These are phyloP conservation scores for Ophiostoma pallidulum DNA, from an alignment of 2,329 filamentous ascomycete genomes.

Conservation along the genomic window DNA sequence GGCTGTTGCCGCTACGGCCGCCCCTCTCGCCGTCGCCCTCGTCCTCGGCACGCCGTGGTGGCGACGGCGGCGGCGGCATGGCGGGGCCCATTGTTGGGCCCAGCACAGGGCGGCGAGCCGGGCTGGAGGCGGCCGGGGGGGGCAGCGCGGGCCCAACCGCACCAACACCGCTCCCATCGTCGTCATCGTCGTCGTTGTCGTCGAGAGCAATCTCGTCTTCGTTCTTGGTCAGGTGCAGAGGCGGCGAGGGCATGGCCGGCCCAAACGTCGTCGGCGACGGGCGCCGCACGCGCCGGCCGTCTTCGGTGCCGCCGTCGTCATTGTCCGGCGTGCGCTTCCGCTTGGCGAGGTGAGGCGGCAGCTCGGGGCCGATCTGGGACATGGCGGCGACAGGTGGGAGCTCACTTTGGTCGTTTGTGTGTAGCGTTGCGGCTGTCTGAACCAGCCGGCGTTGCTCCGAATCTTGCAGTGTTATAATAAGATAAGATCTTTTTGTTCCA, in stretches of 20 bases:
- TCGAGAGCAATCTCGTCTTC: slow-evolving; percentile 33
- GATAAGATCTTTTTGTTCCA: no score
- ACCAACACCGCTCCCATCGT: not conserved
- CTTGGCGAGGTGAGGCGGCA: slow-evolving; percentile 59
- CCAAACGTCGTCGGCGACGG: slow-evolving; percentile 24
- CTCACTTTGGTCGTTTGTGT: no score
- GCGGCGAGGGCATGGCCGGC: slow-evolving; percentile 24
- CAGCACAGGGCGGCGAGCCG: not conserved
- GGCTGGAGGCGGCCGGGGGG: not conserved
- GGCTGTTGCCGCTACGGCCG: slow-evolving; percentile 4
- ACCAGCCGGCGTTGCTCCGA: no score
- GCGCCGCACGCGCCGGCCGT: slow-evolving; percentile 6
- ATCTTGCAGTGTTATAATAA: no score
- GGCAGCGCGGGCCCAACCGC: not conserved
- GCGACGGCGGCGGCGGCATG: slow-evolving; percentile 14
- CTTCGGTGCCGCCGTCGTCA: slow-evolving; percentile 29
- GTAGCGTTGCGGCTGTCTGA: no score
- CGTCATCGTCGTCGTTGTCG: slow-evolving; percentile 25
- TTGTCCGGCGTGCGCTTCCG: slow-evolving; percentile 47
- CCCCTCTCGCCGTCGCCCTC: no score
- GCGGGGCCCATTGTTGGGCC: slow-evolving; percentile 16
- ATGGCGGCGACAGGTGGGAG: no score
- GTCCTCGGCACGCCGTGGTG: no score
- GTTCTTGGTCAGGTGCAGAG: slow-evolving; percentile 22
- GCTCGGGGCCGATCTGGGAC: slow-evolving; percentile 59